Percentiles rank a stretch among this genome's conserved stretches.
phyloP scores from a whole-genome alignment of 1,284 basidiomycete genomes.

The Neolentinus lepideus region DNA sequence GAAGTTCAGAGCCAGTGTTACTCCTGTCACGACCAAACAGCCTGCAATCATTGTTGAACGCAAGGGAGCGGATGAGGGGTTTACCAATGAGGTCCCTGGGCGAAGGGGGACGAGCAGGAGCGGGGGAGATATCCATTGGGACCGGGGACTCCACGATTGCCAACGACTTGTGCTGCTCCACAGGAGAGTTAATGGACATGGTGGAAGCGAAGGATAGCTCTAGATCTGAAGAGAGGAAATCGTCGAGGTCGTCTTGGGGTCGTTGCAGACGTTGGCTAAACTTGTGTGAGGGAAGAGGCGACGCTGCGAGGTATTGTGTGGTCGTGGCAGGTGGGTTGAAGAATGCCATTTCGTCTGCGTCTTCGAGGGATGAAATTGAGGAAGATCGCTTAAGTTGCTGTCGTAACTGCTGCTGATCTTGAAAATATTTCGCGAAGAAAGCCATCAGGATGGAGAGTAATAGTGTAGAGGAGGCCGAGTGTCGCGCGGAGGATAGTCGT shows the following conservation, averaged over 20 bases:
- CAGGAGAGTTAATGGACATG: constrained; percentile 69
- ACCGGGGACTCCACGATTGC: constrained; percentile 39
- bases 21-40: constrained; percentile 68
- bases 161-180: constrained; percentile 35
- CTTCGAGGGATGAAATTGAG: constrained; percentile 13
- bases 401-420: constrained; percentile 26
- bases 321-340: constrained; percentile 30
- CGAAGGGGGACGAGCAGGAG: constrained; percentile 30
- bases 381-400: constrained; percentile 36
- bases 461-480: constrained; percentile 6
- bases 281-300: constrained; percentile 43
- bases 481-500: constrained; percentile 1
- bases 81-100: constrained; percentile 4
- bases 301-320: constrained; percentile 43
- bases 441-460: constrained; percentile 10
- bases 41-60: constrained; percentile 52
- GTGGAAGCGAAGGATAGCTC: constrained; percentile 76
- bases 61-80: constrained; percentile 40
- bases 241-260: constrained; percentile 47
- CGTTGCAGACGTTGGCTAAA: constrained; percentile 30
- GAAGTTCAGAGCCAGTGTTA: constrained; percentile 30
- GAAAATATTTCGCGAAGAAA: constrained; percentile 2
- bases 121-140: constrained; percentile 78
- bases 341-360: constrained; percentile 36
- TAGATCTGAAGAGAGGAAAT: constrained; percentile 63